Conservation (phyloP, 1,284 basidiomycete genomes). For the Lignosus rhinocerotis region DNA sequence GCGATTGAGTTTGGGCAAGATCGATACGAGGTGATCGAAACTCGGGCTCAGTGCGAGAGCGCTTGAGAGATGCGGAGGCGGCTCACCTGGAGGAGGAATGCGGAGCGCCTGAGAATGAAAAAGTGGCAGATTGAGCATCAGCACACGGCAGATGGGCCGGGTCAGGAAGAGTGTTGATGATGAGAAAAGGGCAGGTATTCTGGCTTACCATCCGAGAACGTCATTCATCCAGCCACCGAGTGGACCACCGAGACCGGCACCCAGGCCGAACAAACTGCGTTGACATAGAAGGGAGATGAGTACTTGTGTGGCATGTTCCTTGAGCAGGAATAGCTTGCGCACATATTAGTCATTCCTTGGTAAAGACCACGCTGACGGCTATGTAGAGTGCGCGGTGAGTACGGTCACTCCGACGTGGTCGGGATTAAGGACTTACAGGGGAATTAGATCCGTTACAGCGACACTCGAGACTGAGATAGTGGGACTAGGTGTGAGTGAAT, state of each 20-base stretch:
- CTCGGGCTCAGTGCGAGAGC: constrained; percentile 13
- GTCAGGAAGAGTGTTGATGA: constrained; percentile 1
- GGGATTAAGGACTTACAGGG: constrained; percentile 56
- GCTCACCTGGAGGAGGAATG: constrained; percentile 68
- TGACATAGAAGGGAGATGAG: constrained; percentile 14
- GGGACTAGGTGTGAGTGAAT: constrained; percentile 18
- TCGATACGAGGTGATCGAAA: constrained; percentile 19
- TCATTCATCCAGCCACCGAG: constrained; percentile 87
- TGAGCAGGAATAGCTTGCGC: constrained; percentile 30
- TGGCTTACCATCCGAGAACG: constrained; percentile 74
- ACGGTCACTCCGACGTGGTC: constrained; percentile 5
- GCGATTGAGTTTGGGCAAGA: constrained; percentile 17
- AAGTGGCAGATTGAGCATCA: constrained; percentile 14
- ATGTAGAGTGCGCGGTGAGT: constrained; percentile 15
- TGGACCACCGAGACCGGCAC: constrained; percentile 86
- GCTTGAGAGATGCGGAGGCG: constrained; percentile 12
- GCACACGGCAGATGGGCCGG: constrained; percentile 1
- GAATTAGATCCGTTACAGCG: constrained; percentile 77
- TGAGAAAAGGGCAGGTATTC: constrained; percentile 2
- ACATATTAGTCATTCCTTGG: constrained; percentile 89
- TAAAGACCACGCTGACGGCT: constrained; percentile 87
- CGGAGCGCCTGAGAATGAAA: constrained; percentile 51
- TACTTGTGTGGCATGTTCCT: constrained; percentile 3
- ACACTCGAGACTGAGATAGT: constrained; percentile 66
- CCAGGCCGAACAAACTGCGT: constrained; percentile 69